Evolutionary conservation across 805 yeast genomes (phyloP), one percentile per base, ranked within the genome.

Genomic region (Candida ficus): DNA sequence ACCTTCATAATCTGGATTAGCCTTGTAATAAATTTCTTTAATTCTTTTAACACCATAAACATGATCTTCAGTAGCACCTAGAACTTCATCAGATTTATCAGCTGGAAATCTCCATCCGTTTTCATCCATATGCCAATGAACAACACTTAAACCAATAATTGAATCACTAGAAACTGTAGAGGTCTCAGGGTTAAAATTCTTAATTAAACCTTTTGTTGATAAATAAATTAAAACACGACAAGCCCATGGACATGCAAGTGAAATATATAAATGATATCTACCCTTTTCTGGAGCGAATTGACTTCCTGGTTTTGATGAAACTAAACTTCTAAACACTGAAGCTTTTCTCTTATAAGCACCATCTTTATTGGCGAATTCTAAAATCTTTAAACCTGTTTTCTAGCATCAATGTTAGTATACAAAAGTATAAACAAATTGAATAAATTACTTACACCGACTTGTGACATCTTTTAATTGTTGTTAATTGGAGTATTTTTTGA

Each of bases 231-330:
- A 68, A 0, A 90, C 78, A 47, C 98, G 73, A 57, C 87, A 95
- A 1, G 97, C 97, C 76, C 97, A 91, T 4, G 99, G 98, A 63
- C 99, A 91, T 2, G 96, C 96, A 36, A 72, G 68, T 1, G 93
- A 83, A 10, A 88, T 95, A 53, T 84, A 90, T 41, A 89, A 71
- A 63, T 90, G 95, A 58, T 91, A 91, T 54, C 99, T 73, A 43
- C 76, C 76, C 34, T 73, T 70, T 56, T 88, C 96, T 5, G 96
- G 87, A 14, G 78, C 67, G 58, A 78, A 86, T 45, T 70, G 61
- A 12, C 87, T 74, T 13, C 80, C 85, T 2, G 77, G 68, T 21
- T 66, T 65, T 2, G 72, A 51, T 3, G 84, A 75, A 34, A 89
- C 78, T 19, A 63, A 62, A 54, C 83, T 76, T 57, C 95, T 71